Evolutionary conservation across 768 basidiomycete species (phyloP).

Genomic region (Pleurotus tuoliensis): DNA sequence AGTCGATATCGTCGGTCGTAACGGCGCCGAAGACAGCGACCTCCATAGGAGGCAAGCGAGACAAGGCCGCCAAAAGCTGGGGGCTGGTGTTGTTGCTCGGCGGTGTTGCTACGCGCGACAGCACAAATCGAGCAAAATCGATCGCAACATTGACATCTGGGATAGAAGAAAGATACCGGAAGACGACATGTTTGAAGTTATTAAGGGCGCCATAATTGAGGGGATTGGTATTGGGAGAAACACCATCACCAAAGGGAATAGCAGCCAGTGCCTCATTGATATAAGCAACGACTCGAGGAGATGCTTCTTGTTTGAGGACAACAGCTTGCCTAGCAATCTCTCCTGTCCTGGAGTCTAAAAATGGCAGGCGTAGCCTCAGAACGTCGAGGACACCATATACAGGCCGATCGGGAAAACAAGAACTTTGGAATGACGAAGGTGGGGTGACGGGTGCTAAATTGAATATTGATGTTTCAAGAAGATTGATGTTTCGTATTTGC

Average conservation of each 20-base stretch:
- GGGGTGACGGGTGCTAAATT: conserved; percentile 33
- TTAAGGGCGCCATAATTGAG: conserved; percentile 51
- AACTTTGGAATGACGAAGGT: conserved; percentile 36
- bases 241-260: conserved; percentile 23
- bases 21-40: conserved; percentile 63
- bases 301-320: conserved; percentile 38
- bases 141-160: conserved; percentile 38
- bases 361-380: conserved; percentile 55
- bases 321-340: conserved; percentile 45
- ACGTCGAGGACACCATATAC: conserved; percentile 63
- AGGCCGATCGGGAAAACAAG: conserved; percentile 54
- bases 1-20: conserved; percentile 41
- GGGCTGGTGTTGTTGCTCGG: conserved; percentile 32
- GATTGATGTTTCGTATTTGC: conserved; percentile 38
- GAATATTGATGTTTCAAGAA: conserved; percentile 50
- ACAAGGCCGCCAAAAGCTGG: conserved; percentile 34
- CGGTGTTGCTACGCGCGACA: conserved; percentile 34
- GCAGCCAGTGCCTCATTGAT: conserved; percentile 47
- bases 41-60: conserved; percentile 49
- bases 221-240: conserved; percentile 34
- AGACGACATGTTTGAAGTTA: conserved; percentile 52
- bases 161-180: conserved; percentile 53
- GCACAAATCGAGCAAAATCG: conserved; percentile 46
- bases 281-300: conserved; percentile 48
- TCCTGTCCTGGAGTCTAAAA: conserved; percentile 38